Percentiles rank a stretch among this genome's conserved stretches.
These are phyloP conservation scores for Arthrinium phaeospermum DNA, from an alignment of 2,329 filamentous ascomycete genomes.

Conservation along the genomic window DNA sequence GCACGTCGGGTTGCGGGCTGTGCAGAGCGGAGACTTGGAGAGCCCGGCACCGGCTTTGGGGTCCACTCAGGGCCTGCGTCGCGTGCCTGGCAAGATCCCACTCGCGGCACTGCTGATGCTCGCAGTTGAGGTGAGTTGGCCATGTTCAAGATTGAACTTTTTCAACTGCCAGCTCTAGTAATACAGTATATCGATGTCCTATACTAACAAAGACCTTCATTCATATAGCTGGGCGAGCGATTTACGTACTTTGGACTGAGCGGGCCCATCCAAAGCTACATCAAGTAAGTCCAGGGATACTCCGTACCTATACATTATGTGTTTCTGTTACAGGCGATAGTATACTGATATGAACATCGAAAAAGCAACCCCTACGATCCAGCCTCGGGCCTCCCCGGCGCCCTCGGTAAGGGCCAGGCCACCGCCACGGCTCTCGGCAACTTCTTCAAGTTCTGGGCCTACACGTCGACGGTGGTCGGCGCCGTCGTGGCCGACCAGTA, in stretches of 20 bases:
- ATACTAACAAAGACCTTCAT: neutral
- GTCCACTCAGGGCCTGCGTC: conserved; percentile 1
- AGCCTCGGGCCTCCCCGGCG: conserved; percentile 50
- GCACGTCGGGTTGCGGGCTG: neutral
- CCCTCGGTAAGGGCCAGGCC: conserved; percentile 60
- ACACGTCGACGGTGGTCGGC: conserved; percentile 41
- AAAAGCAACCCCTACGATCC: conserved; percentile 28
- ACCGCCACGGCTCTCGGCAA: conserved; percentile 64
- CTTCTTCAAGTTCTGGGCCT: conserved; percentile 56
- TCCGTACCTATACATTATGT: too few species aligned
- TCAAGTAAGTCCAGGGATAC: conserved; percentile 47
- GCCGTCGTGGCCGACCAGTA: conserved; percentile 62
- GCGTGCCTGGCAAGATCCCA: conserved; percentile 9
- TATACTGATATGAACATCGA: neutral
- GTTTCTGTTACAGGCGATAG: too few species aligned
- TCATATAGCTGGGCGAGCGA: conserved; percentile 57
- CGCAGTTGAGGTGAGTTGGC: neutral
- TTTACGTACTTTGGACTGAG: conserved; percentile 69
- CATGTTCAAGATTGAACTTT: too few species aligned
- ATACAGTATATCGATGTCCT: too few species aligned
- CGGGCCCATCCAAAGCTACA: conserved; percentile 63
- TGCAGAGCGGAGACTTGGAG: neutral
- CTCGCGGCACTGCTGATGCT: neutral
- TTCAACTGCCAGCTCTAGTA: too few species aligned
- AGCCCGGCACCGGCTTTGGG: neutral